A percentile compares a stretch with the other conserved stretches of the same genome.
These are phyloP conservation scores for Leccinum longicurvipes DNA, from an alignment of 768 basidiomycete species.

Conservation along the genomic window DNA sequence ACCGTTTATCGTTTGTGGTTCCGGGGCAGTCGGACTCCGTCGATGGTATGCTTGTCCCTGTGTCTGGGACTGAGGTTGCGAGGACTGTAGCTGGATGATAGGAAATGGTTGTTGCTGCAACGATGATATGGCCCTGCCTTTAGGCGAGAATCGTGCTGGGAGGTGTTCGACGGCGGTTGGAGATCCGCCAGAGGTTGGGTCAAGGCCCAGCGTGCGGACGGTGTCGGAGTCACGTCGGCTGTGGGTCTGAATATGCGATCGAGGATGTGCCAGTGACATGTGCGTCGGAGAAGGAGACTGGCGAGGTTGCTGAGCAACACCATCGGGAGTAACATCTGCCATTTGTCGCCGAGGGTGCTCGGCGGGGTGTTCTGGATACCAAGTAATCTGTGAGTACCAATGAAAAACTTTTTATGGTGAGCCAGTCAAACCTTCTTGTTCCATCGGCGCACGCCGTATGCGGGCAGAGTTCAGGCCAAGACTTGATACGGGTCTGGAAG, in stretches of 20 bases:
- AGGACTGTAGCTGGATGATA: slow-evolving; percentile 22
- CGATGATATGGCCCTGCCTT: slow-evolving; percentile 20
- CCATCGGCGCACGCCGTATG: slow-evolving; percentile 38
- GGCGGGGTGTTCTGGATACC: slow-evolving; percentile 23
- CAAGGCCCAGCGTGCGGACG: slow-evolving; percentile 47
- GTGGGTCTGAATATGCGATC: slow-evolving; percentile 42
- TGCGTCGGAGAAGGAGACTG: slow-evolving; percentile 55
- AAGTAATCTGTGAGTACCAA: slow-evolving; percentile 9
- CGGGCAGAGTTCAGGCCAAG: slow-evolving; percentile 39
- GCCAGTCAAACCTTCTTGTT: slow-evolving; percentile 40
- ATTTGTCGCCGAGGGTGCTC: slow-evolving; percentile 24
- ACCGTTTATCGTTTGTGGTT: slow-evolving; percentile 46
- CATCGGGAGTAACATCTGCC: slow-evolving; percentile 9
- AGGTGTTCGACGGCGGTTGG: slow-evolving; percentile 53
- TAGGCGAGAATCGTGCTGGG: slow-evolving; percentile 31
- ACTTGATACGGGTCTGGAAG: slow-evolving; percentile 43
- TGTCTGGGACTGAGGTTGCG: slow-evolving; percentile 17
- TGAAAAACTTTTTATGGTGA: slow-evolving; percentile 8
- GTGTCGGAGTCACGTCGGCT: slow-evolving; percentile 77
- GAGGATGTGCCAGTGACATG: slow-evolving; percentile 29
- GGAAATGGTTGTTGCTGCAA: slow-evolving; percentile 28
- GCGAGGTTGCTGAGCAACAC: slow-evolving; percentile 34
- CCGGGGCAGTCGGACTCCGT: slow-evolving; percentile 69
- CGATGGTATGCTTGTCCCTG: slow-evolving; percentile 46
- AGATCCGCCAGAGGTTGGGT: slow-evolving; percentile 39